These are phyloP conservation scores for Colletotrichum australisinense DNA, from an alignment of 2,329 filamentous ascomycete genomes.

Conservation along the genomic window DNA sequence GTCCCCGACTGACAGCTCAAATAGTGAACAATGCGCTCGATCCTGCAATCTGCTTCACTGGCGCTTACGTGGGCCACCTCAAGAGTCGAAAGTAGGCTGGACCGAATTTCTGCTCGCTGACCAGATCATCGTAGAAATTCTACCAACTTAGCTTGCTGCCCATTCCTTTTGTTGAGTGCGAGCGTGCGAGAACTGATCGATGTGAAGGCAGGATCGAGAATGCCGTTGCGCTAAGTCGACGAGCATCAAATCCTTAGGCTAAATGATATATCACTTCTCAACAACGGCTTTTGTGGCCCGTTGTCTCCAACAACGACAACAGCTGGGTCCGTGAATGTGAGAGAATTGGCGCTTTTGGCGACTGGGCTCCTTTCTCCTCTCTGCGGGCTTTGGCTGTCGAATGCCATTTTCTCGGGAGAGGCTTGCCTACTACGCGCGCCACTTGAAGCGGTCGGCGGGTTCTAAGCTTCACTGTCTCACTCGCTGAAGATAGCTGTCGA, in stretches of 20 bases:
- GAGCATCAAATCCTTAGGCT: not conserved
- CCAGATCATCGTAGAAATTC: not conserved
- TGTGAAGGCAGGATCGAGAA: not conserved
- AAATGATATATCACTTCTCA: constrained; percentile 25
- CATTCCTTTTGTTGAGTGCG: constrained; percentile 6
- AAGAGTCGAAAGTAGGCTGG: not conserved
- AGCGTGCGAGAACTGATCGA: not conserved
- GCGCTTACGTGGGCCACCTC: not conserved
- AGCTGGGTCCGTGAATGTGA: not conserved
- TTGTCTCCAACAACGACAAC: not conserved
- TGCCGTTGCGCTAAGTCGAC: not conserved
- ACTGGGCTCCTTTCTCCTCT: not conserved
- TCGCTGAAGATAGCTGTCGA: not conserved
- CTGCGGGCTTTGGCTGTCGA: not conserved
- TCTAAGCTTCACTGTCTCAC: not conserved
- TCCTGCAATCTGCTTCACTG: not conserved
- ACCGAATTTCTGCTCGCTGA: not conserved
- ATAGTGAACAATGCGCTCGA: not conserved
- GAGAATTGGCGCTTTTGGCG: not conserved
- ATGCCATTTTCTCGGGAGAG: constrained; percentile 16
- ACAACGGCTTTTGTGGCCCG: not conserved
- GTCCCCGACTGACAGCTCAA: not conserved
- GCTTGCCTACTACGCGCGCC: constrained; percentile 15
- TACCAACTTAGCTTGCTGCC: not conserved
- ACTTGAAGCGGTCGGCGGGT: not conserved